Base-by-base conservation (phyloP, 208 protist species). In the Strigomonas culicis region DNA sequence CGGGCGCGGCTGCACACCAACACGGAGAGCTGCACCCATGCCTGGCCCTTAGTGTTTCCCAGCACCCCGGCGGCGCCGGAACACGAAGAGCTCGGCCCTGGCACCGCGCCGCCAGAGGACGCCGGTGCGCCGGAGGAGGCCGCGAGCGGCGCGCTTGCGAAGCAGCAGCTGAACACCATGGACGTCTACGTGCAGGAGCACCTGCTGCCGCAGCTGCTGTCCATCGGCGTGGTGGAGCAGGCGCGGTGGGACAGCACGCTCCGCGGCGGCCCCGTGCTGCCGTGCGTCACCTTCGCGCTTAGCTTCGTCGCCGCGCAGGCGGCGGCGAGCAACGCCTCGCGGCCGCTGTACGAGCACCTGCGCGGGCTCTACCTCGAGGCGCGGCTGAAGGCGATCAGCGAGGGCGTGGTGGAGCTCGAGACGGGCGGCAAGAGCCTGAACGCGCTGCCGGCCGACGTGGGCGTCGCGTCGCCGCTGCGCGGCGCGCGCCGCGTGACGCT, bases 241-340 rank as follows among this genome's bases (percentile, higher is more conserved):
- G 0, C 8, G 17, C 53, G 36, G 31, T 86, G 79, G 79, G 75
- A 86, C 41, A 49, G 8, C 4, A 58, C 56, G 10, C 7, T 83
- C 2, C 19, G 2, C 0, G 55, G 22, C 32, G n/a, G 30, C 31
- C 57, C 47, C 17, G 50, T 70, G 19, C 63, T 70, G 28, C 25
- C 47, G 0, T 19, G 65, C 0, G 30, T 80, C 34, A 52, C 63
- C 57, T 80, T 76, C 59, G 76, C 68, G 4, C n/a, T 94, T 34
- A 94, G 87, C 58, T 30, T 81, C 21, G 66, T 77, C 24, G 84
- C 87, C 8, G 61, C 79, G 1, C 41, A 69, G 34, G 82, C 75
- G 1, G 77, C 84, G 4, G 72, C 87, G 2, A 74, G 68, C 21
- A 81, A 75, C 46, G 34, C 68, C 1, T 27, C 64, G 22, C 22